Base-by-base conservation (phyloP, 257 asterid genomes). In the Solanum etuberosum region DNA sequence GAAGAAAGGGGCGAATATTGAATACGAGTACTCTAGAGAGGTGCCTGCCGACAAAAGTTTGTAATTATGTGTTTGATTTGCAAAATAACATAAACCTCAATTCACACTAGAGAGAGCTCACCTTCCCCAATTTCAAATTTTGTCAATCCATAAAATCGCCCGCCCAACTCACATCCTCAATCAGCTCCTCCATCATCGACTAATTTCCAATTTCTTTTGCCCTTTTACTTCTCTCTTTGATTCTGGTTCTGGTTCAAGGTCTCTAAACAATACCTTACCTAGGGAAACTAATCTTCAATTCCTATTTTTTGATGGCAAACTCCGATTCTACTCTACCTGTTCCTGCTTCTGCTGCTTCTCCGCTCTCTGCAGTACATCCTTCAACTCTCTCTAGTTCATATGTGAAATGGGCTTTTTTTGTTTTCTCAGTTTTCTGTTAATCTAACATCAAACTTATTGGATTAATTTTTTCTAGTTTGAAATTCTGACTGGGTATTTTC, bases 281-380 rank as follows among this genome's bases (percentile, higher is more conserved):
- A 83, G 89, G 80, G 85, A 84, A 9, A 27, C 21, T n/a, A 65
- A 68, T 74, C 20, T 27, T 61, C 89, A 72, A 32, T 87, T 35
- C 57, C 16, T 11, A 48, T 71, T 88, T 87, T 65, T 85, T 86
- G 67, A 95, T 95, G 98, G 94, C 92, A 81, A 89, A 85, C 87
- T 37, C 93, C 81, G 94, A 93, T 85, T 88, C 94, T 7, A 89
- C 91, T n/a, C 78, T 90, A 57, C 32, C 94, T 12, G 40, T 78
- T 84, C 84, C 91, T 35, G 83, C 90, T 34, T 32, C 91, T 27
- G 89, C 91, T 85, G 87, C 90, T 25, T 88, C 91, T 81, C 93
- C 95, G 43, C 93, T 90, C 7, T 88, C 93, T 7, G 89, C 8
- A 89, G 98, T 92, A 87, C 9, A 8, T 25, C 7, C 7, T 38